phyloP scores from a whole-genome alignment of 257 asterid species.

The Scutellaria barbata region DNA sequence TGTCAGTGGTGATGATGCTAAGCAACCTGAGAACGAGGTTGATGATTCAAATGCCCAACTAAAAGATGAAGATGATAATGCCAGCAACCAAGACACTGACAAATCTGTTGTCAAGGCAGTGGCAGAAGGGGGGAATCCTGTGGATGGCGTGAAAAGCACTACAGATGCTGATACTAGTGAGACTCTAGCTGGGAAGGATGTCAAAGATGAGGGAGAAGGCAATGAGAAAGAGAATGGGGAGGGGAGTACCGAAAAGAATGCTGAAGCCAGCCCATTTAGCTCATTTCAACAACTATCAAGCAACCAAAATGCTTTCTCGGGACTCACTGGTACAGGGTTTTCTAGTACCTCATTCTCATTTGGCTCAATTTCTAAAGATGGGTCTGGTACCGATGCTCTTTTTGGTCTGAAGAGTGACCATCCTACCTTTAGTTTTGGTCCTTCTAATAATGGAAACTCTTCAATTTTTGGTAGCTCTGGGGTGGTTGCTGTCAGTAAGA shows the following conservation, averaged over 20 bases:
- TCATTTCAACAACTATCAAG: constrained; percentile 83
- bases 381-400: not conserved
- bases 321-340: constrained; percentile 87
- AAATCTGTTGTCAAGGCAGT: constrained; percentile 40
- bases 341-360: constrained; percentile 74
- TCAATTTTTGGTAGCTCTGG: constrained; percentile 55
- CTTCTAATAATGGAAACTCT: constrained; percentile 46
- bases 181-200: constrained; percentile 39
- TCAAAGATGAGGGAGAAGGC: constrained; percentile 42
- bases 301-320: constrained; percentile 88
- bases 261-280: constrained; percentile 62
- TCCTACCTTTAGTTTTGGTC: constrained; percentile 54
- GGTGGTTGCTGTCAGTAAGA: constrained; percentile 40
- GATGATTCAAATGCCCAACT: constrained; percentile 38
- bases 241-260: constrained; percentile 47
- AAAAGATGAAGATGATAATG: constrained; percentile 36
- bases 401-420: too few relatives aligned
- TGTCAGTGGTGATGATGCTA: constrained; percentile 30
- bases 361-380: constrained; percentile 64
- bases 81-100: constrained; percentile 19
- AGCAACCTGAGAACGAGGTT: constrained; percentile 38
- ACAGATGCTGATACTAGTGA: constrained; percentile 41
- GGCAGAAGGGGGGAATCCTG: constrained; percentile 37
- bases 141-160: constrained; percentile 39
- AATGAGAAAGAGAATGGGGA: constrained; percentile 43